Evolutionary conservation across 164 flowering plant genomes (phyloP).

Genomic region (Cinnamomum chago): DNA sequence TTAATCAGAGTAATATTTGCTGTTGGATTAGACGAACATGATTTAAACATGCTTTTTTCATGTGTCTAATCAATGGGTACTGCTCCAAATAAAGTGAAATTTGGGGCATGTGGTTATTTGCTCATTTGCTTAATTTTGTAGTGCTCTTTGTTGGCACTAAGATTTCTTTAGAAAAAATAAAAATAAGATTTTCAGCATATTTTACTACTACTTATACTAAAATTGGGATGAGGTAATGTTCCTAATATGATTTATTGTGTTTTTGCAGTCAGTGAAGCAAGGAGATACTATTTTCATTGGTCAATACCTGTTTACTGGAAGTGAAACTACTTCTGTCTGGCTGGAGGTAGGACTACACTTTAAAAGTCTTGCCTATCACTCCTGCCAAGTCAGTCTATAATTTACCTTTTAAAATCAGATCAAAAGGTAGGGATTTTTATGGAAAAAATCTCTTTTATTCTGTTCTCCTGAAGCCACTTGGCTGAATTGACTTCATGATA

Average conservation of each 20-base stretch:
- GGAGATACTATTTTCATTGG: constrained; percentile 96
- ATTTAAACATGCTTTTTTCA: too few relatives aligned
- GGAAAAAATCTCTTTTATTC: too few relatives aligned
- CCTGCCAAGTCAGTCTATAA: neutral
- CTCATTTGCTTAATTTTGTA: neutral
- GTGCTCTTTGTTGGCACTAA: neutral
- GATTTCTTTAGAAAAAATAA: neutral
- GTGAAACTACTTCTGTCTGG: constrained; percentile 99
- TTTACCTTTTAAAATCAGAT: too few relatives aligned
- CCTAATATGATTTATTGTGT: neutral
- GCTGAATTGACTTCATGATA: neutral
- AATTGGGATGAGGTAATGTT: neutral
- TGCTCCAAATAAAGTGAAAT: neutral
- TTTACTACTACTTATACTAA: neutral
- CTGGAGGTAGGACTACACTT: constrained; percentile 54
- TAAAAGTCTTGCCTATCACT: neutral
- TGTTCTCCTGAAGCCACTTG: neutral
- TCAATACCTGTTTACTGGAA: constrained; percentile 93
- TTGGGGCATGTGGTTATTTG: neutral
- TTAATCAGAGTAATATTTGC: too few relatives aligned
- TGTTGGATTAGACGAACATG: too few relatives aligned
- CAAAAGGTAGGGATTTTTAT: too few relatives aligned
- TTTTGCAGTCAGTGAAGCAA: constrained; percentile 73
- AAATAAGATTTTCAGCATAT: neutral
- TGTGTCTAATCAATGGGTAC: too few relatives aligned